Evolutionary conservation across 2,329 filamentous ascomycete genomes (phyloP).

Genomic region (Keithomyces neogunnii): DNA sequence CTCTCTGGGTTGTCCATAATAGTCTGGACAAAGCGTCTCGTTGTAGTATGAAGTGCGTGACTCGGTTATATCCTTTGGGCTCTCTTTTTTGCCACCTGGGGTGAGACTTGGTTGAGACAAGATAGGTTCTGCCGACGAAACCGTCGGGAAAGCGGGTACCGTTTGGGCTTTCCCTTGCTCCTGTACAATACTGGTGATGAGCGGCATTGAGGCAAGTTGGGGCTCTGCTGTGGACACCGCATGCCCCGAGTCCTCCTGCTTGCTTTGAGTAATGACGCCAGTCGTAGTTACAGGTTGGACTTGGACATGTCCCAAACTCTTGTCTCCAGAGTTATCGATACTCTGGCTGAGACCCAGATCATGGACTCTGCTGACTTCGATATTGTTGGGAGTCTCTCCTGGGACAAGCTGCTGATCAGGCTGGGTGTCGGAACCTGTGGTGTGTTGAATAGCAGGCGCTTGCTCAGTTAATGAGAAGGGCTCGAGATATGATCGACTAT

Average conservation of each 20-base stretch:
- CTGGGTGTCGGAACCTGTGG: background rate
- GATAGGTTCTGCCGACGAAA: background rate
- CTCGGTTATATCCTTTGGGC: background rate
- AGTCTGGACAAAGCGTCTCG: background rate
- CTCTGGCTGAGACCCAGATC: background rate
- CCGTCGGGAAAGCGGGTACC: background rate
- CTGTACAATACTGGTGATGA: background rate
- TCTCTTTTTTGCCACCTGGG: background rate
- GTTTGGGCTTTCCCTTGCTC: background rate
- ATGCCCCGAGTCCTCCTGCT: background rate
- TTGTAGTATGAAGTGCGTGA: background rate
- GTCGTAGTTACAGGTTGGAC: background rate
- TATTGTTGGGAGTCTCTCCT: background rate
- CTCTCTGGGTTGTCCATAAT: background rate
- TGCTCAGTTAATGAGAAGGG: constrained; percentile 3
- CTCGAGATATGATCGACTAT: constrained; percentile 3
- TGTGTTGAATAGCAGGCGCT: background rate
- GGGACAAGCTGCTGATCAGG: background rate
- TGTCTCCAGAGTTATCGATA: background rate
- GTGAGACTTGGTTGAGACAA: background rate
- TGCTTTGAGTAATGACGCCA: background rate
- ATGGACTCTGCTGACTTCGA: background rate
- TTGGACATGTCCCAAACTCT: background rate
- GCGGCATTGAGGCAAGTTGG: background rate
- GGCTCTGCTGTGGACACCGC: background rate